A percentile compares a stretch with the other conserved stretches of the same genome.
These are phyloP conservation scores for Zygosaccharomyces pseudobailii DNA, from an alignment of 1,139 yeast genomes.

Conservation along the genomic window DNA sequence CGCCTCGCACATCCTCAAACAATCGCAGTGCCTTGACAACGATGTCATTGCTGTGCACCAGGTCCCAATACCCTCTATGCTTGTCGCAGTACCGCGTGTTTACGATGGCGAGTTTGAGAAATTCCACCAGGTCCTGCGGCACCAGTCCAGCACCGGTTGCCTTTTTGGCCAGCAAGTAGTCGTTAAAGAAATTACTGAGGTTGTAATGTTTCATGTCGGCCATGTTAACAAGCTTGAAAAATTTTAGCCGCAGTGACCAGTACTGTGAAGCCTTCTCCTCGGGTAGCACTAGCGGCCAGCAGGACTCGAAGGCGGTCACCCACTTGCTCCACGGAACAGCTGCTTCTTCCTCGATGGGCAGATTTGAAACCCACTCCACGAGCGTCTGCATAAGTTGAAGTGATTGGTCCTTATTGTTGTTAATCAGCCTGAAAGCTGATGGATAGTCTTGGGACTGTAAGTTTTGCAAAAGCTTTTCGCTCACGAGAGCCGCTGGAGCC, in stretches of 20 bases:
- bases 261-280: constrained; percentile 9
- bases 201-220: constrained; percentile 11
- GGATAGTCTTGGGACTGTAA: constrained; percentile 14
- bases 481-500: constrained; percentile 3
- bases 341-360: constrained; percentile 6
- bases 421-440: constrained; percentile 6
- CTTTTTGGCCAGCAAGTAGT: constrained; percentile 23
- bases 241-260: constrained; percentile 22
- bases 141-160: constrained; percentile 16
- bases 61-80: constrained; percentile 11
- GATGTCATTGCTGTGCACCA: constrained; percentile 15
- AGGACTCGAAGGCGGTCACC: constrained; percentile 15
- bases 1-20: constrained; percentile 14
- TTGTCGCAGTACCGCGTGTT: constrained; percentile 3
- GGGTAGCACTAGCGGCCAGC: constrained; percentile 23
- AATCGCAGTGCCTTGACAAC: constrained; percentile 17
- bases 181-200: constrained; percentile 11
- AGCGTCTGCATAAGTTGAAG: constrained; percentile 7
- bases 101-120: constrained; percentile 15
- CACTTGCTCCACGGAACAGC: constrained; percentile 11
- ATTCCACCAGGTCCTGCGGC: constrained; percentile 20
- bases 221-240: constrained; percentile 15
- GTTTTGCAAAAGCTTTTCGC: constrained; percentile 3
- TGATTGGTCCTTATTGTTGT: constrained; percentile 1
- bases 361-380: constrained; percentile 7